Evolutionary conservation across 768 basidiomycete species (phyloP), one percentile per base, ranked within the genome.

Genomic region (Porphyrellus cyaneotinctus): DNA sequence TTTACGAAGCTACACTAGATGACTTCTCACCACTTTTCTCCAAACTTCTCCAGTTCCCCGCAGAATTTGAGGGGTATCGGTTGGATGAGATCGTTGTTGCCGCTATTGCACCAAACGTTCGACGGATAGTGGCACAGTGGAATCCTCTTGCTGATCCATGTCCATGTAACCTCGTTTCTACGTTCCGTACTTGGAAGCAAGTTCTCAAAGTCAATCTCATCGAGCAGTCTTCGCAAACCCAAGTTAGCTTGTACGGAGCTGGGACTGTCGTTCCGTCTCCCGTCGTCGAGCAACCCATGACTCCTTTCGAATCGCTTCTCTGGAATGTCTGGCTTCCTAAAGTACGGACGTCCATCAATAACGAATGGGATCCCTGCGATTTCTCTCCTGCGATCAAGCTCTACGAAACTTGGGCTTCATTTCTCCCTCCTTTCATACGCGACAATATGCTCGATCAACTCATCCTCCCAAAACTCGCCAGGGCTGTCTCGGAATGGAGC

Each of bases 371-470:
- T 11, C 84, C 94, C 3, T 74, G 78, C 47, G 73, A 83, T 35
- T 84, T 94, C 4, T 72, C 80, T 15, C 84, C 89, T 14, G 91
- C 86, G 6, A 82, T 97, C 35, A 82, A 79, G 43, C 74, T 99
- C 3, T 90, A 93, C 63, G 91, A 95, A 70, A 78, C 83, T 0
- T 98, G 97, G 97, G 80, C 85, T 1, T 79, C 82, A 1, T 83
- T 95, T 57, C 77, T 98, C 1, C 97, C 97, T 1, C 79, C 80
- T 0, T 99, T 97, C 72, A 85, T 99, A 53, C 82, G 83, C 48
- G 95, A 97, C 72, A 99, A 97, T 65, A 78, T 99, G 53, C 82
- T 99, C 56, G 95, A 97, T 65, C 97, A 99, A 68, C 83, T 99
- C 22, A 81, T 99, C 41, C 75, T 99, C 20, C 97, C 97, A 2